These are phyloP conservation scores for Trametes pubescens DNA, from an alignment of 1,284 basidiomycete genomes.

Conservation along the genomic window DNA sequence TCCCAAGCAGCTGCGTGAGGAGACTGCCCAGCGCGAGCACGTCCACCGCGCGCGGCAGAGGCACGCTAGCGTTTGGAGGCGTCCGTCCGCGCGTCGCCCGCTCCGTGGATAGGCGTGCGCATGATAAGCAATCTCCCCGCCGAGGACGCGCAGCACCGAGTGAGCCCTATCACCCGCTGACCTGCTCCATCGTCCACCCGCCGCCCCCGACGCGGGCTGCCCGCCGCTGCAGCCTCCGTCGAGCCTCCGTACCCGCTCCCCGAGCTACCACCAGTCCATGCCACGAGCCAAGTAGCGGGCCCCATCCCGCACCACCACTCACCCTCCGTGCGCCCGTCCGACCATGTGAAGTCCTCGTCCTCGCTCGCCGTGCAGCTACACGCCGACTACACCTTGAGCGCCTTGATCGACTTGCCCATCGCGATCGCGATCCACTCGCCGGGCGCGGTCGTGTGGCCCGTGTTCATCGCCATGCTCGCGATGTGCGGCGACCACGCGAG, in stretches of 20 bases:
- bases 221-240: no score
- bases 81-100: not conserved
- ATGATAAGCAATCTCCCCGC: conserved; percentile 3
- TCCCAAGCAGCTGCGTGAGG: not conserved
- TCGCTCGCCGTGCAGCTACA: not conserved
- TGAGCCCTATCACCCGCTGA: not conserved
- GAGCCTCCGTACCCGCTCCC: no score
- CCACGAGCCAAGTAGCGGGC: no score
- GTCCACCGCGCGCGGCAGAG: not conserved
- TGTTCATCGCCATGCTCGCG: conserved; percentile 74
- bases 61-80: conserved; percentile 1
- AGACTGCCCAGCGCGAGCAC: no score
- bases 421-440: conserved; percentile 94
- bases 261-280: no score
- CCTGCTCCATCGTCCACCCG: not conserved
- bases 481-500: conserved; percentile 88
- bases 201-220: not conserved
- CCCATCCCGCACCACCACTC: no score
- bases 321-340: no score
- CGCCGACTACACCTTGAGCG: conserved; percentile 82
- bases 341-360: no score
- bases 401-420: conserved; percentile 84
- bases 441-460: conserved; percentile 72
- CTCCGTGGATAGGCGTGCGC: not conserved
- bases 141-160: conserved; percentile 1